phyloP scores from a whole-genome alignment of 2,329 filamentous ascomycete species.

The Boeremia exigua region DNA sequence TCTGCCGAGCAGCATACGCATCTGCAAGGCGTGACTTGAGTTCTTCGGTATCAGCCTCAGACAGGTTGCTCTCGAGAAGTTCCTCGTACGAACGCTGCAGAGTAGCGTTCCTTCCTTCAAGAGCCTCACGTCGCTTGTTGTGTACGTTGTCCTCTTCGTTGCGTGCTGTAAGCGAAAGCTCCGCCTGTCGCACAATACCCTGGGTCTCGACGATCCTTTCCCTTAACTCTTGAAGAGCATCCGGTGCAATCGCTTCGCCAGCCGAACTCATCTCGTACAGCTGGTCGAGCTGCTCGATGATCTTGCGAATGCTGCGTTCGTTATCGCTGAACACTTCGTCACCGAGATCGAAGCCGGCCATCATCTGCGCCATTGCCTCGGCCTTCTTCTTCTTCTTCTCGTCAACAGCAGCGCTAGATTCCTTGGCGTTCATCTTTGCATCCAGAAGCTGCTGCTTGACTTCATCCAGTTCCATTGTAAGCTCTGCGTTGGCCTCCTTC shows the following conservation, averaged over 20 bases:
- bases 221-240: constrained; percentile 79
- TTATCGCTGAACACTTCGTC: constrained; percentile 93
- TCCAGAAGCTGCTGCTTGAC: constrained; percentile 95
- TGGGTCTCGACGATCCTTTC: constrained; percentile 86
- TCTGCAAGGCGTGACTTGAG: constrained; percentile 80
- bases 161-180: constrained; percentile 80
- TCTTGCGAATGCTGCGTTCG: constrained; percentile 80
- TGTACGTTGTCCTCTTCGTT: constrained; percentile 67
- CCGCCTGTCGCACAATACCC: constrained; percentile 89
- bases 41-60: constrained; percentile 79
- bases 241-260: constrained; percentile 80
- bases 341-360: constrained; percentile 96
- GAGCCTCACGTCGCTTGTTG: constrained; percentile 70
- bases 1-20: constrained; percentile 76
- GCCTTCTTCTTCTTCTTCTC: constrained; percentile 99
- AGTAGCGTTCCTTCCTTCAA: constrained; percentile 76
- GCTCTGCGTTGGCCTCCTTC: constrained; percentile 92
- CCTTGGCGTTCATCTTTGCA: constrained; percentile 95
- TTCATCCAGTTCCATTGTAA: constrained; percentile 90
- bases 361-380: constrained; percentile 99
- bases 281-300: constrained; percentile 82
- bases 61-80: constrained; percentile 78
- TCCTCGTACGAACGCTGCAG: constrained; percentile 86
- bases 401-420: constrained; percentile 85
- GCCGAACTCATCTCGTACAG: constrained; percentile 77